phyloP scores from a whole-genome alignment of 352 stramenopile genomes.

The Peronospora destructor region DNA sequence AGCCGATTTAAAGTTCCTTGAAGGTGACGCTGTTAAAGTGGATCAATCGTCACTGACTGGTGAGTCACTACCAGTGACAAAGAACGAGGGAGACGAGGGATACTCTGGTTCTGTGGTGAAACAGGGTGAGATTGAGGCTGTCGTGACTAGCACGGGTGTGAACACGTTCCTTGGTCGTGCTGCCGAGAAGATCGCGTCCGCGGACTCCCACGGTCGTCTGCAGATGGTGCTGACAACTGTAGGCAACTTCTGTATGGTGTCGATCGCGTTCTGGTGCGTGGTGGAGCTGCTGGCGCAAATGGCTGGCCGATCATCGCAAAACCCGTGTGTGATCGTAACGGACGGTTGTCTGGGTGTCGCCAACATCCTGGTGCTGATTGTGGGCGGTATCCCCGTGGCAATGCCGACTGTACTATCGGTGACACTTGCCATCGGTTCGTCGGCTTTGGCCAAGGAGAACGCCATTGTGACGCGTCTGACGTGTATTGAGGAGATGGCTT shows the following conservation, averaged over 20 bases:
- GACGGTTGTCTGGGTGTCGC: conserved; percentile 60
- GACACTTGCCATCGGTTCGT: conserved; percentile 88
- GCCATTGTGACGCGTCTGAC: conserved; percentile 89
- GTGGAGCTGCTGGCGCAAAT: conserved; percentile 86
- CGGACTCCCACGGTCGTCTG: conserved; percentile 75
- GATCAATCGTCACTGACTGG: conserved; percentile 91
- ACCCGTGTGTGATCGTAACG: conserved; percentile 80
- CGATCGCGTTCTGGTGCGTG: conserved; percentile 77
- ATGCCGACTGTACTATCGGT: conserved; percentile 91
- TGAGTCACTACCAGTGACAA: conserved; percentile 90
- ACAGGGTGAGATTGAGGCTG: conserved; percentile 87
- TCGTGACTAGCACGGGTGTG: conserved; percentile 80
- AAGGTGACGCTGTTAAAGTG: conserved; percentile 77
- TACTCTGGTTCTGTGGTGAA: conserved; percentile 85
- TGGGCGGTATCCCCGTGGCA: conserved; percentile 89
- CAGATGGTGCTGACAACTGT: conserved; percentile 91
- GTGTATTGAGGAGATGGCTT: conserved; percentile 90
- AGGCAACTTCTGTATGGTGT: conserved; percentile 86
- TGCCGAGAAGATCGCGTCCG: conserved; percentile 67
- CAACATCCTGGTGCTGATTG: conserved; percentile 85
- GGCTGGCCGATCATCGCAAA: conserved; percentile 52
- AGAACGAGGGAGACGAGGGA: conserved; percentile 64
- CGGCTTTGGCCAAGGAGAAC: conserved; percentile 83
- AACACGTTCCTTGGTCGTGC: conserved; percentile 90
- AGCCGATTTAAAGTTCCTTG: conserved; percentile 84